Percentiles rank a stretch among this genome's conserved stretches.
Evolutionary conservation across 108 stramenopile genomes (phyloP).

Genomic region (Skeletonema costatum): DNA sequence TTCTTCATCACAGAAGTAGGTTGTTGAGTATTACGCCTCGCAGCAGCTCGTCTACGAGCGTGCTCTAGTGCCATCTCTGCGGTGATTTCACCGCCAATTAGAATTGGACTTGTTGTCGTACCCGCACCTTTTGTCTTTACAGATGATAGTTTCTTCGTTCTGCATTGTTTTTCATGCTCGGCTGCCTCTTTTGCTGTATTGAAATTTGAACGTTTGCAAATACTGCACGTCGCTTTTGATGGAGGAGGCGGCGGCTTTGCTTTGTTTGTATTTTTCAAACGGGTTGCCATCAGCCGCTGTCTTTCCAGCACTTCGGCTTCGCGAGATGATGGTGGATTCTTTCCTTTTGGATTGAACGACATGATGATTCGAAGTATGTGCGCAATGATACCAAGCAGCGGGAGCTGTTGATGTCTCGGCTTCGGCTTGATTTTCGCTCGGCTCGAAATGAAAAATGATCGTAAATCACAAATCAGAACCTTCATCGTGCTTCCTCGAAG

Average conservation of each 20-base stretch:
- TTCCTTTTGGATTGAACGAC: conserved; percentile 1
- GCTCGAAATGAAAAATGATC: neutral
- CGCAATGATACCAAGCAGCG: too few species aligned
- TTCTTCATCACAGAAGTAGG: neutral
- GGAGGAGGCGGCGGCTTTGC: neutral
- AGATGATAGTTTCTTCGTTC: neutral
- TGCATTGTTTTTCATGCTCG: neutral
- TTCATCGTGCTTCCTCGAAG: too few species aligned
- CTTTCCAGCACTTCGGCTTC: conserved; percentile 11
- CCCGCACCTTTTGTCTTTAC: neutral
- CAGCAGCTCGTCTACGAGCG: neutral
- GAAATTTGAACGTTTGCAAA: too few species aligned
- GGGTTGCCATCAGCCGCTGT: conserved; percentile 5
- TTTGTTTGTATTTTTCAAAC: neutral
- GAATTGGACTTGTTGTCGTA: neutral
- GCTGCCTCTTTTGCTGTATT: neutral
- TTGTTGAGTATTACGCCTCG: neutral
- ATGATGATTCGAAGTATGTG: too few species aligned
- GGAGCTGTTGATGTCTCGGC: too few species aligned
- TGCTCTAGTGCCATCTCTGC: conserved; percentile 2
- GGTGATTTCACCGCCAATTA: neutral
- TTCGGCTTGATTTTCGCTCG: too few species aligned
- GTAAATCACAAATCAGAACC: too few species aligned
- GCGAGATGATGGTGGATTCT: neutral
- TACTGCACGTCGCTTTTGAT: neutral